phyloP scores from a whole-genome alignment of 257 asterid genomes.

The Solanum tarapatanum region DNA sequence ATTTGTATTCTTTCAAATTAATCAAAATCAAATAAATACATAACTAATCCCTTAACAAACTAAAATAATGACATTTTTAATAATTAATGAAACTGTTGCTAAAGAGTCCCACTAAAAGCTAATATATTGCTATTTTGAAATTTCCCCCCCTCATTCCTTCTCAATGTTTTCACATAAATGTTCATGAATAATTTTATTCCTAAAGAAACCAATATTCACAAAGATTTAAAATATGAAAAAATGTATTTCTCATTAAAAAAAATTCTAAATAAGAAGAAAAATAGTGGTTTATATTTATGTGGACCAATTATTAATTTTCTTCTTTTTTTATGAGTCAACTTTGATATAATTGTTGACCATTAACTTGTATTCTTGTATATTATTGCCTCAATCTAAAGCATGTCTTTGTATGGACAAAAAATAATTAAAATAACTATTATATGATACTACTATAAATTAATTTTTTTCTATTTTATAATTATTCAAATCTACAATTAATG shows the following conservation, averaged over 20 bases:
- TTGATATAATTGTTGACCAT: neutral
- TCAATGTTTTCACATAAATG: neutral
- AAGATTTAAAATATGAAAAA: neutral
- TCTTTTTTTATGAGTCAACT: neutral
- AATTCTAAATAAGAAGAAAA: neutral
- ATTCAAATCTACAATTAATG: neutral
- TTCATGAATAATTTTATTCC: neutral
- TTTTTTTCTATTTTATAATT: neutral
- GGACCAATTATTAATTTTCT: neutral
- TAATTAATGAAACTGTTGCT: no score
- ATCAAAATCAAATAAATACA: no score
- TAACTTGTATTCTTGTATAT: neutral
- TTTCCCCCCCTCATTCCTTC: neutral
- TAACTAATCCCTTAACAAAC: no score
- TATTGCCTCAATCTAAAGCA: neutral
- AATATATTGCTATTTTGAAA: no score
- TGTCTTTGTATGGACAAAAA: neutral
- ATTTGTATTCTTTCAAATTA: no score
- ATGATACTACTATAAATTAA: neutral
- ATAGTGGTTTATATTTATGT: neutral
- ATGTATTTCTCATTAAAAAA: neutral
- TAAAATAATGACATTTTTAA: no score
- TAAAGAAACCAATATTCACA: neutral
- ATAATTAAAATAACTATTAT: neutral
- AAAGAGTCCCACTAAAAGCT: no score